Conservation (phyloP, 1,284 basidiomycete species). For the Thelephora terrestris region DNA sequence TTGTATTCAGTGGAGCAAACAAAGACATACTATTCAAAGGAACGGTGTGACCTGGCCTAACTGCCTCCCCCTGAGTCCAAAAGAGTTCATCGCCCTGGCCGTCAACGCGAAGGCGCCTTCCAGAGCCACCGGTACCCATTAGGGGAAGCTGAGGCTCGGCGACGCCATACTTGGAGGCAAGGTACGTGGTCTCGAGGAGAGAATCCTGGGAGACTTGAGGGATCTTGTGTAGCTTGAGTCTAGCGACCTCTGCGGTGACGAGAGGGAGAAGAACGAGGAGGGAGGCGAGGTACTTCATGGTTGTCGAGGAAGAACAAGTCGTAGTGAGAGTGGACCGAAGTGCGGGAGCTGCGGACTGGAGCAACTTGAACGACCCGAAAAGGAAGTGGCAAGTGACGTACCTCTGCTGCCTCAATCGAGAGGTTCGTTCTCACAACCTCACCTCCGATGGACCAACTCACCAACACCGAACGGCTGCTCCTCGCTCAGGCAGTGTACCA, state of each 20-base stretch:
- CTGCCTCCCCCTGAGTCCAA: slow-evolving; percentile 73
- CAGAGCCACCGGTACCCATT: slow-evolving; percentile 63
- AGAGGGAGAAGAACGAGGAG: slow-evolving; percentile 62
- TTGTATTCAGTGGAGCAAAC: neutral
- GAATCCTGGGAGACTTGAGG: slow-evolving; percentile 52
- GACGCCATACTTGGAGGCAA: slow-evolving; percentile 79
- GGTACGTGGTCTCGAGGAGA: slow-evolving; percentile 67
- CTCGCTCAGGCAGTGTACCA: slow-evolving; percentile 82
- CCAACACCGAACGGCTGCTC: slow-evolving; percentile 56
- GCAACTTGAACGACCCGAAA: too few species aligned
- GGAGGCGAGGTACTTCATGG: slow-evolving; percentile 56
- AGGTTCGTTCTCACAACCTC: too few species aligned
- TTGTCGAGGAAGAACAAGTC: slow-evolving; percentile 25
- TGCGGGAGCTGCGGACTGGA: neutral
- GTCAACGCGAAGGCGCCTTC: slow-evolving; percentile 49
- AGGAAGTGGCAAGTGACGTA: too few species aligned
- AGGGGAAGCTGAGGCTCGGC: slow-evolving; percentile 54
- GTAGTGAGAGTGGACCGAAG: neutral
- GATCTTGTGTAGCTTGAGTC: slow-evolving; percentile 81
- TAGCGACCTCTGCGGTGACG: slow-evolving; percentile 64
- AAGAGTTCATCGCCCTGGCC: slow-evolving; percentile 53
- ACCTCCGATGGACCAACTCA: slow-evolving; percentile 21
- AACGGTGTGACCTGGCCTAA: slow-evolving; percentile 78
- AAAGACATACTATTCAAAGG: slow-evolving; percentile 70
- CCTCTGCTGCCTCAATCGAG: too few species aligned